These are phyloP conservation scores for Neospora caninum DNA, from an alignment of 169 alveolate species.

Conservation along the genomic window DNA sequence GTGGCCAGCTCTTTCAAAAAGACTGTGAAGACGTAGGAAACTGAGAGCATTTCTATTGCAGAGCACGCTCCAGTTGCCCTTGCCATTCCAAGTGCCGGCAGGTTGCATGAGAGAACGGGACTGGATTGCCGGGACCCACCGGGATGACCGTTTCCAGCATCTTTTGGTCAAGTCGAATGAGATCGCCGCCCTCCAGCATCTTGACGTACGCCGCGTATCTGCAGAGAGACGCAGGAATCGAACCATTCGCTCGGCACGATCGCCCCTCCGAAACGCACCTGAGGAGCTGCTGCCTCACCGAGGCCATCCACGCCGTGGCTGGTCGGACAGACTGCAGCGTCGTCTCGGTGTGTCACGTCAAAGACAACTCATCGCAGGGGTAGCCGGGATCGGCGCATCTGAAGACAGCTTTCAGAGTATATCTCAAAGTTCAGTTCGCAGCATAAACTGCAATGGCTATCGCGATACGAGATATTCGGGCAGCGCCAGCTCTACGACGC, in stretches of 20 bases:
- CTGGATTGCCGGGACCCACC: neutral
- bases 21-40: no score
- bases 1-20: no score
- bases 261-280: neutral
- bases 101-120: neutral
- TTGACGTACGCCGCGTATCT: constrained; percentile 54
- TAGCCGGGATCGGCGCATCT: neutral
- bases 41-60: no score
- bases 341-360: neutral
- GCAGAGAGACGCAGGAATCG: neutral
- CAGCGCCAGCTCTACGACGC: neutral
- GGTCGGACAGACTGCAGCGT: neutral
- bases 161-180: constrained; percentile 60
- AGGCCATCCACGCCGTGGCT: neutral
- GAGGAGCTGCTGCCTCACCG: neutral
- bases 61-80: no score
- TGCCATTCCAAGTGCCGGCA: no score
- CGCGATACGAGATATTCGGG: neutral
- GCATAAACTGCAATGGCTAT: neutral
- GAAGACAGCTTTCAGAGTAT: neutral
- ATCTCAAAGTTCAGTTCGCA: no score
- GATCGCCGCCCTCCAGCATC: constrained; percentile 64
- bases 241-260: neutral
- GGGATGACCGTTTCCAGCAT: constrained; percentile 68
- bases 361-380: neutral